phyloP scores from a whole-genome alignment of 805 yeast genomes.

The Cyberlindnera maclurae region DNA sequence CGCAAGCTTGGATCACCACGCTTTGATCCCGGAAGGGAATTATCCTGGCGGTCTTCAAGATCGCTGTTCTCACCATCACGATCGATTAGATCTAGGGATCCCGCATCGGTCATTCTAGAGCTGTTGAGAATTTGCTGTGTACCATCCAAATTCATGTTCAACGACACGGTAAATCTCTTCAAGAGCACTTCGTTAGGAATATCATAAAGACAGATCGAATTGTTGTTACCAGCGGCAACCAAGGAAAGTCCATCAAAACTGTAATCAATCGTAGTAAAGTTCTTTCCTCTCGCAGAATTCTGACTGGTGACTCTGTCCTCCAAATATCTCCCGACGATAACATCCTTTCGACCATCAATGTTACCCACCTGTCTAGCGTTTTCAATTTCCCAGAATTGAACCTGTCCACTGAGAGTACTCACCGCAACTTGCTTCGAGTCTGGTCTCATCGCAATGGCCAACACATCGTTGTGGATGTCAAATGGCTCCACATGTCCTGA shows the following conservation, averaged over 20 bases:
- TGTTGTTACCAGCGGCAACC: constrained; percentile 91
- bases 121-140: constrained; percentile 76
- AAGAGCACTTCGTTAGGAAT: constrained; percentile 80
- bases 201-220: constrained; percentile 87
- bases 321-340: constrained; percentile 75
- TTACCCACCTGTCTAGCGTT: constrained; percentile 72
- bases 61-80: constrained; percentile 82
- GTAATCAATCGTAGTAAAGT: constrained; percentile 73
- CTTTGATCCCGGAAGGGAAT: constrained; percentile 76
- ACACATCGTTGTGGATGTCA: constrained; percentile 75
- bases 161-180: constrained; percentile 75
- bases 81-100: constrained; percentile 76
- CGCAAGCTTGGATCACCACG: constrained; percentile 67
- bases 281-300: constrained; percentile 77
- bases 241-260: constrained; percentile 85
- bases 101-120: constrained; percentile 79
- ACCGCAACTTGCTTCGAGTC: constrained; percentile 91
- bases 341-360: constrained; percentile 82
- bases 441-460: constrained; percentile 78
- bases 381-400: constrained; percentile 77
- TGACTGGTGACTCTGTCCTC: constrained; percentile 78
- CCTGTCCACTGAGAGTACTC: constrained; percentile 81
- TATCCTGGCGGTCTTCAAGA: constrained; percentile 72
- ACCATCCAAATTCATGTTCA: constrained; percentile 88
- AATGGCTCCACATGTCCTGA: constrained; percentile 87